A percentile compares a stretch with the other conserved stretches of the same genome.
Evolutionary conservation across 2,329 filamentous ascomycete species (phyloP).

Genomic region (Sporothrix brunneoviolacea): DNA sequence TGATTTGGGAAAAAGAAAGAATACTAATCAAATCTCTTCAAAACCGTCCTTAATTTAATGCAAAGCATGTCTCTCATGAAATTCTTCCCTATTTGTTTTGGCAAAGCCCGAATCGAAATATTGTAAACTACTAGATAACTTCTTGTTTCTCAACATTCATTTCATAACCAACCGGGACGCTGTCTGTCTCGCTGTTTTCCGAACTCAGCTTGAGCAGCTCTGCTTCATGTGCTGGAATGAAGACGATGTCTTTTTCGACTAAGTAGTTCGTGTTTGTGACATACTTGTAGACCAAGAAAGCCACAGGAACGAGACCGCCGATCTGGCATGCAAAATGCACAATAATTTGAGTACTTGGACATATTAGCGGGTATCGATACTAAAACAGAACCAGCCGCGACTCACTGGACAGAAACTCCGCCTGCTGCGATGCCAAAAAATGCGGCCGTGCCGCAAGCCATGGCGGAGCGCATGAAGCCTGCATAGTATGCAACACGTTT

Average conservation of each 20-base stretch:
- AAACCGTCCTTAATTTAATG: too few species aligned
- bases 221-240: neutral
- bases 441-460: neutral
- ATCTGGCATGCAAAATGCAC: neutral
- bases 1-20: too few species aligned
- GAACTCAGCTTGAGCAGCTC: neutral
- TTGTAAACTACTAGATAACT: too few species aligned
- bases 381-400: neutral
- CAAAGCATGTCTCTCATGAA: too few species aligned
- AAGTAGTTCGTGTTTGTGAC: neutral
- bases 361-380: neutral
- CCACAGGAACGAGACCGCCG: neutral
- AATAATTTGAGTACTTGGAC: neutral
- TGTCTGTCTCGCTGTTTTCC: too few species aligned
- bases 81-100: too few species aligned
- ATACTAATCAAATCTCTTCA: too few species aligned
- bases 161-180: too few species aligned
- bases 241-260: neutral
- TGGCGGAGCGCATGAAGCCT: neutral
- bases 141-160: too few species aligned
- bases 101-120: too few species aligned
- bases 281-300: neutral
- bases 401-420: neutral
- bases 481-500: neutral
- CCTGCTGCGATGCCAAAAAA: neutral